Evolutionary conservation across 2,329 filamentous ascomycete species (phyloP).

Genomic region (Colletotrichum limetticola): DNA sequence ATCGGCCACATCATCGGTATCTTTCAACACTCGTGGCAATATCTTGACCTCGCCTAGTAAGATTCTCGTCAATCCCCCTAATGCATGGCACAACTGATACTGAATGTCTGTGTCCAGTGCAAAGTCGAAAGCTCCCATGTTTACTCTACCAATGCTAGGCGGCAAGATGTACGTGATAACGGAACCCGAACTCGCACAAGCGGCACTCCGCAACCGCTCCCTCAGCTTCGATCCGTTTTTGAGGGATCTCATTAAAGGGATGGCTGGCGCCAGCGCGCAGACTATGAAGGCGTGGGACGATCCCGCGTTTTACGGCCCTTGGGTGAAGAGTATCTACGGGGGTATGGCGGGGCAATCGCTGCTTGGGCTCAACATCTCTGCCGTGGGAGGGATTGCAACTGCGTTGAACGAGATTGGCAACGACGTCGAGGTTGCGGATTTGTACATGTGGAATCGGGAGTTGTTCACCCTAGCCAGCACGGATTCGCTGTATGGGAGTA

Average conservation of each 20-base stretch:
- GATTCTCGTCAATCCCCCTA: background rate
- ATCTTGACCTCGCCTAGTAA: conserved; percentile 50
- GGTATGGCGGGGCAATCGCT: conserved; percentile 42
- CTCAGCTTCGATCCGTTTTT: conserved; percentile 56
- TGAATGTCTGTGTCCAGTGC: background rate
- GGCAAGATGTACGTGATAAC: conserved; percentile 56
- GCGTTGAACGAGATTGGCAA: conserved; percentile 39
- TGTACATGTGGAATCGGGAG: conserved; percentile 51
- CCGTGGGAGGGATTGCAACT: conserved; percentile 42
- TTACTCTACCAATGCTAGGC: conserved; percentile 56
- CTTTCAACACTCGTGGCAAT: conserved; percentile 48
- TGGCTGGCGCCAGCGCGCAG: conserved; percentile 47
- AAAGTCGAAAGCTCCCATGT: conserved; percentile 42
- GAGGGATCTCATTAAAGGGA: conserved; percentile 47
- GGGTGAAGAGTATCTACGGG: conserved; percentile 40
- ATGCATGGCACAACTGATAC: background rate
- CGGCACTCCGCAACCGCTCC: conserved; percentile 51
- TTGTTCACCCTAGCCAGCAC: conserved; percentile 51
- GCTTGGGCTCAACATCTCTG: conserved; percentile 41
- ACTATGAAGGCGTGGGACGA: conserved; percentile 39
- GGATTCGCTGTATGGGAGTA: conserved; percentile 52
- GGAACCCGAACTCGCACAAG: conserved; percentile 50
- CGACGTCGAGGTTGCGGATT: conserved; percentile 43
- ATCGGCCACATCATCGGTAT: conserved; percentile 59
- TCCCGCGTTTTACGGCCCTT: background rate